Evolutionary conservation across 1,284 basidiomycete species (phyloP).

Genomic region (Baeospora myosura): DNA sequence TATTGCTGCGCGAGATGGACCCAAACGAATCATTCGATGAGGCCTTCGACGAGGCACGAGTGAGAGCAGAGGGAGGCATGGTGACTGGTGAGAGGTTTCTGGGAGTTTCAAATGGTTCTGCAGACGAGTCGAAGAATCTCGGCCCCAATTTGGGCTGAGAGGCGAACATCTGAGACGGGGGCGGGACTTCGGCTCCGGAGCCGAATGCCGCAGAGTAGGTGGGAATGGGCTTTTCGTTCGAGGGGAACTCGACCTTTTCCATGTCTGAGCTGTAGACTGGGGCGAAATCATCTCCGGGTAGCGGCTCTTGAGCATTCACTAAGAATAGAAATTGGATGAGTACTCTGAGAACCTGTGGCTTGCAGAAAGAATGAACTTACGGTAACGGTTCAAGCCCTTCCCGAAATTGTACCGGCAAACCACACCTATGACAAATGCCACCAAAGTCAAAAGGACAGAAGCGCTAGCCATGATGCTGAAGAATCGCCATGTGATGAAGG

Average conservation of each 20-base stretch:
- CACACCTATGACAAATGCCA: constrained; percentile 53
- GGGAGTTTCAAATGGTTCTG: constrained; percentile 33
- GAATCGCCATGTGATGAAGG: constrained; percentile 66
- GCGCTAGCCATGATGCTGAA: constrained; percentile 57
- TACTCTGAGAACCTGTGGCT: constrained; percentile 5
- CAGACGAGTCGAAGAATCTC: constrained; percentile 38
- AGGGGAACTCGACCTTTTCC: constrained; percentile 65
- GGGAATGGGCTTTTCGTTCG: constrained; percentile 41
- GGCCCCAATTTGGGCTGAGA: constrained; percentile 34
- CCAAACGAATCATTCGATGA: not conserved
- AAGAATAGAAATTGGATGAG: constrained; percentile 6
- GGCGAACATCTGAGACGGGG: constrained; percentile 35
- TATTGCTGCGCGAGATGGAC: not conserved
- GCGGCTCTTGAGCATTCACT: constrained; percentile 53
- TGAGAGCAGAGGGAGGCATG: constrained; percentile 3
- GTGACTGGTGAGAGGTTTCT: constrained; percentile 10
- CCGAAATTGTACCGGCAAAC: constrained; percentile 68
- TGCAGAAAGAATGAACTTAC: constrained; percentile 34
- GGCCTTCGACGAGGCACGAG: not conserved
- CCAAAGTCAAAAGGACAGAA: constrained; percentile 50
- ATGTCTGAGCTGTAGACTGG: constrained; percentile 29
- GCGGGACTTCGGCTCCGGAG: constrained; percentile 29
- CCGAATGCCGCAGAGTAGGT: constrained; percentile 48
- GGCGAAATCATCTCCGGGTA: constrained; percentile 45
- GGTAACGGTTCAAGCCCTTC: constrained; percentile 58